phyloP scores from a whole-genome alignment of 169 alveolate genomes.

The Plasmodium gallinaceum region DNA sequence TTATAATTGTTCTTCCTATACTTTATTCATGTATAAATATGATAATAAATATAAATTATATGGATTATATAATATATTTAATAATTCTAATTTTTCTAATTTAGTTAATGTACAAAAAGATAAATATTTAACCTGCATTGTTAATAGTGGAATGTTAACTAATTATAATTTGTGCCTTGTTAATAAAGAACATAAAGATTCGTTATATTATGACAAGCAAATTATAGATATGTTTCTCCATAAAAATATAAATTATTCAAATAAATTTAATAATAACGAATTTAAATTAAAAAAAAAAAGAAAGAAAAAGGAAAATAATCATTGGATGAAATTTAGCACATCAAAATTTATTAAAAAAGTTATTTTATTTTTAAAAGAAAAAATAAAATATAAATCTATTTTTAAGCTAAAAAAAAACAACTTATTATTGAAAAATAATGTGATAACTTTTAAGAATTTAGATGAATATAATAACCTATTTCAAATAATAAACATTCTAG shows the following conservation, averaged over 20 bases:
- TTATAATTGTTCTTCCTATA: slow-evolving; percentile 57
- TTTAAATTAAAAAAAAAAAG: neutral
- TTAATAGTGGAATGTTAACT: slow-evolving; percentile 21
- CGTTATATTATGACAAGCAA: slow-evolving; percentile 26
- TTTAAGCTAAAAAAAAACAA: slow-evolving; percentile 33
- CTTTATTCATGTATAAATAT: slow-evolving; percentile 61
- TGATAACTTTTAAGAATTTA: slow-evolving; percentile 36
- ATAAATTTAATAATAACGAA: neutral
- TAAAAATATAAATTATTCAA: neutral
- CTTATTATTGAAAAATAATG: slow-evolving; percentile 27
- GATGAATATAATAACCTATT: slow-evolving; percentile 22
- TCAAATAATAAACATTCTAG: slow-evolving; percentile 56
- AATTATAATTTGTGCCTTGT: slow-evolving; percentile 36
- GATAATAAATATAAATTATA: slow-evolving; percentile 48
- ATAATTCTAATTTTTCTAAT: slow-evolving; percentile 24
- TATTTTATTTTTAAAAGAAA: neutral
- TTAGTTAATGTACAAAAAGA: slow-evolving; percentile 62
- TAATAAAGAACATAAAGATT: slow-evolving; percentile 13
- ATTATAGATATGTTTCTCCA: slow-evolving; percentile 40
- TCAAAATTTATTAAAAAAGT: neutral
- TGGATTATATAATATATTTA: slow-evolving; percentile 57
- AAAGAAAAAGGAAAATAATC: neutral
- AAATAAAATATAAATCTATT: slow-evolving; percentile 48
- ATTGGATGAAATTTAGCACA: neutral
- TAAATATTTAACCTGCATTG: slow-evolving; percentile 47